Evolutionary conservation across 2,329 filamentous ascomycete species (phyloP), one percentile per base, ranked within the genome.

Genomic region (Fusarium domesticum): DNA sequence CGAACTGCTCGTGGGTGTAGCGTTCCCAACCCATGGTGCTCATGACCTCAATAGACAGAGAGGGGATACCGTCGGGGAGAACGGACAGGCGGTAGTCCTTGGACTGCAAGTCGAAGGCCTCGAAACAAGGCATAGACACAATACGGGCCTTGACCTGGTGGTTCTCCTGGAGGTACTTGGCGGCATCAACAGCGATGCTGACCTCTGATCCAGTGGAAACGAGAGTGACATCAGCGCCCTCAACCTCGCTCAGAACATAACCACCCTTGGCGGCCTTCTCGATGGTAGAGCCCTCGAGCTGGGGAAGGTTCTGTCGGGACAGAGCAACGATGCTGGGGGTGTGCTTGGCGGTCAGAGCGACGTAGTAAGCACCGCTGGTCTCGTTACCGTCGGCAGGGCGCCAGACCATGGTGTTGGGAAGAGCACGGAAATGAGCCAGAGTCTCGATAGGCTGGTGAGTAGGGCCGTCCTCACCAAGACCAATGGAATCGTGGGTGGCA

Each of bases 381-480:
- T 98, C 93, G 78, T 97, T 97, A 65, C 92, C 92, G 66, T 97
- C 93, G 63, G 93, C 92, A 59, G 93, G 93, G 67, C 93, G 91
- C 93, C 93, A 97, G 64, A 97, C 92, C 89, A 97, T 96, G 80
- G 87, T 88, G 85, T 98, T 98, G 67, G 93, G 93, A 61, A 97
- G 83, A 56, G 93, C 93, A 70, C 93, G 92, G 89, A 97, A 97
- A 76, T 97, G 93, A 49, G 91, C 87, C 54, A 97, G 84, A 35
- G 90, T 96, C 84, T 98, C 93, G 61, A 98, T 96, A 70, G 93
- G 93, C 81, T 98, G 93, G 77, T 98, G 93, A 45, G 93, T 98
- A 60, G 93, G 92, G 54, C 93, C 93, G 66, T 98, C 93, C 77
- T 98, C 93, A 73, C 93, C 93, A 59, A 97, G 89, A 78, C 93